Conservation (phyloP, 805 yeast species). For the Suhomyces prunicola region DNA sequence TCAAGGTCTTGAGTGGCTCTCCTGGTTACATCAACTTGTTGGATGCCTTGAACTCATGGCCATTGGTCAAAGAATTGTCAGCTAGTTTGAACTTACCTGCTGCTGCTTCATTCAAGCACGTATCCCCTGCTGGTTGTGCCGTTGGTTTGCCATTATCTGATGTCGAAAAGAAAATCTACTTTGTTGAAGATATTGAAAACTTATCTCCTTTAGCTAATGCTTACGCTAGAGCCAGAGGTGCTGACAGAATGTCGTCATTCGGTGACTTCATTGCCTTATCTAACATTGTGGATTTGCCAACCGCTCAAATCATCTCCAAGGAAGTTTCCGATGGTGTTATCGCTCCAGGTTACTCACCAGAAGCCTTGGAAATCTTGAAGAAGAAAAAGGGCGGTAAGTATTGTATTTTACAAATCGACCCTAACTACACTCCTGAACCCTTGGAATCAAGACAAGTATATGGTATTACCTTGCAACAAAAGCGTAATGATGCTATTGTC, state of each 20-base stretch:
- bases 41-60: slow-evolving; percentile 98
- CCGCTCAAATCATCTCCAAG: slow-evolving; percentile 94
- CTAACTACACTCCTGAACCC: slow-evolving; percentile 79
- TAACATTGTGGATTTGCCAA: slow-evolving; percentile 92
- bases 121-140: slow-evolving; percentile 98
- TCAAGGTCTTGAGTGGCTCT: slow-evolving; percentile 88
- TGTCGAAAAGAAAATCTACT: slow-evolving; percentile 90
- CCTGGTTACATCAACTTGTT: slow-evolving; percentile 97
- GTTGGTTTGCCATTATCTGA: slow-evolving; percentile 93
- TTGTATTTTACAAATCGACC: slow-evolving; percentile 94
- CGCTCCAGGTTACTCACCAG: slow-evolving; percentile 95
- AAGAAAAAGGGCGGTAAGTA: slow-evolving; percentile 97
- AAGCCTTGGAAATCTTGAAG: slow-evolving; percentile 82
- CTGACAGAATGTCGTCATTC: slow-evolving; percentile 98
- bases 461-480: slow-evolving; percentile 93
- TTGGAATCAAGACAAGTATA: slow-evolving; percentile 92
- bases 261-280: slow-evolving; percentile 98
- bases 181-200: slow-evolving; percentile 91
- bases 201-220: slow-evolving; percentile 96
- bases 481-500: slow-evolving; percentile 96
- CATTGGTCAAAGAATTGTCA: slow-evolving; percentile 92
- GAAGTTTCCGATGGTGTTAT: slow-evolving; percentile 98
- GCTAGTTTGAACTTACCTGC: slow-evolving; percentile 95
- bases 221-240: slow-evolving; percentile 99
- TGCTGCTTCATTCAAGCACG: slow-evolving; percentile 98